Evolutionary conservation across 192 early-diverging fungal genomes (phyloP), one percentile per base, ranked within the genome.

Genomic region (Blastocladiella britannica): DNA sequence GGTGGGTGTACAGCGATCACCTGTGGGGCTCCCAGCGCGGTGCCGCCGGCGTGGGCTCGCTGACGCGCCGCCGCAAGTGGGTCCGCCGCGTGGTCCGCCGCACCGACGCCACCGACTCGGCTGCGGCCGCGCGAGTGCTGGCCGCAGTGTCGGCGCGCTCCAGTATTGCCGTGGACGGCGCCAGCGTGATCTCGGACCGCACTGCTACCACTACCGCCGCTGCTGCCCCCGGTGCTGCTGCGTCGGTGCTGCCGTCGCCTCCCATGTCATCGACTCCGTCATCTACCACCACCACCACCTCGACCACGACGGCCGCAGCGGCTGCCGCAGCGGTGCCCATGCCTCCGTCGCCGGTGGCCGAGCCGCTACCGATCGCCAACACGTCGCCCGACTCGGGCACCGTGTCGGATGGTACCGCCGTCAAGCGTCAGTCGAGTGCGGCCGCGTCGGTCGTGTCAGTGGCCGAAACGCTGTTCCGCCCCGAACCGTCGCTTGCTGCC

Each of bases 1-100:
- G 78, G 5, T 86, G 84, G 84, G 59, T 72, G 52, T 86, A 86
- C 63, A 71, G 73, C 0, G 79, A 83, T 70, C 75, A 86, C 60
- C 65, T 68, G 51, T 86, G 84, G 84, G 65, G 64, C 23, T 66
- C 70, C n/a, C 70, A 67, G 23, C 63, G 68, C 55, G 43, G 64
- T 0, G 68, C 67, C 25, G 68, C 70, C 25, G 60, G 60, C 7
- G 60, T 82, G 56, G 62, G 65, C 23, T 71, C 67, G 5, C 69
- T 80, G 29, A 86, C 83, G 20, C 65, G 83, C 15, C 68, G 83
- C 25, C 62, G 83, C 25, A 73, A 67, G 62, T 86, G 83, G 83
- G 64, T 72, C 54, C 69, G 79, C 62, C 37, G 37, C 37, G 37
- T 47, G 1, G 37, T 47, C 15, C 37, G 37, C 37, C 37, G 37